phyloP scores from a whole-genome alignment of 805 yeast genomes.

The Yarrowia osloensis region DNA sequence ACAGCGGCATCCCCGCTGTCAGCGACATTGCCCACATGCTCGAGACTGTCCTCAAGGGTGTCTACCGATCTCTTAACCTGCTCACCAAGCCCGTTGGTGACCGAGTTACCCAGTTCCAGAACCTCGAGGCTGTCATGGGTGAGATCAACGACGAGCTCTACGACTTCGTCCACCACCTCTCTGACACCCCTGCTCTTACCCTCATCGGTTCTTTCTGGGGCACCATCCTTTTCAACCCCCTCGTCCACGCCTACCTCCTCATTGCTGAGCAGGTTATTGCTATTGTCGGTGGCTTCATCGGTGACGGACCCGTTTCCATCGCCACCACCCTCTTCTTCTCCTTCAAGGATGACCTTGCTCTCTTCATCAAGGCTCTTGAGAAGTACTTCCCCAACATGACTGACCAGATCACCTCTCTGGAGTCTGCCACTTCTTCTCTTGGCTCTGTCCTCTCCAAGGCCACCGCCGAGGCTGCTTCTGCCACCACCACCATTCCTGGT shows the following conservation, averaged over 20 bases:
- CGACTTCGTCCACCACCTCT: constrained; percentile 12
- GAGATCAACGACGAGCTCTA: constrained; percentile 25
- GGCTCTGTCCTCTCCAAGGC: constrained; percentile 1
- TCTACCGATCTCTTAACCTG: constrained; percentile 22
- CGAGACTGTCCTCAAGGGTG: constrained; percentile 25
- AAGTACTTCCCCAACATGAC: constrained; percentile 28
- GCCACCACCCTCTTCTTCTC: constrained; percentile 24
- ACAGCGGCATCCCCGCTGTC: neutral
- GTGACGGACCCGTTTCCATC: constrained; percentile 81
- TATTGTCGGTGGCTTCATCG: constrained; percentile 99
- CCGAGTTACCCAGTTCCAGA: constrained; percentile 27
- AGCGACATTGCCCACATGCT: neutral
- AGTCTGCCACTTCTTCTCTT: constrained; percentile 26
- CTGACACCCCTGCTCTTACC: constrained; percentile 19
- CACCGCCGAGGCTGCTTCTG: constrained; percentile 16
- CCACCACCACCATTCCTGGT: constrained; percentile 24
- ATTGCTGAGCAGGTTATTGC: constrained; percentile 92
- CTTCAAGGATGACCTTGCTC: constrained; percentile 20
- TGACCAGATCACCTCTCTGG: constrained; percentile 27
- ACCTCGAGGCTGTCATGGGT: constrained; percentile 28
- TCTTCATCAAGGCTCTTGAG: constrained; percentile 27
- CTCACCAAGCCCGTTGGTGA: constrained; percentile 16
- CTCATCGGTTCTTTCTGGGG: constrained; percentile 23
- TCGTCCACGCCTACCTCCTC: constrained; percentile 20
- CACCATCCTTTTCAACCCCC: constrained; percentile 16